Evolutionary conservation across 805 yeast genomes (phyloP).

Genomic region (Ogataea trehalophila): DNA sequence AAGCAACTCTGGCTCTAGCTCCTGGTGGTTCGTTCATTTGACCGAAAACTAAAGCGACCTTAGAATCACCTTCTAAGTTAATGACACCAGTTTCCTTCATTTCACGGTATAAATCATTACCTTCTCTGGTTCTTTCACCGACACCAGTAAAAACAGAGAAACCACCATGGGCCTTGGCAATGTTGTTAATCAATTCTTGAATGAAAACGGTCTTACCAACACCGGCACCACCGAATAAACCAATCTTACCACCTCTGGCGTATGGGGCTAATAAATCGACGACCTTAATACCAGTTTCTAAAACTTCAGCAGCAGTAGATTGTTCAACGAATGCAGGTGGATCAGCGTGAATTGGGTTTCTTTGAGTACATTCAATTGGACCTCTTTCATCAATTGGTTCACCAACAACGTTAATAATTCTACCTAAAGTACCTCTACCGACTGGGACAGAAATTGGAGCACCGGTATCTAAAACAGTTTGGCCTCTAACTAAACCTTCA

Average conservation of each 20-base stretch:
- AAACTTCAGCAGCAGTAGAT: conserved; percentile 95
- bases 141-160: conserved; percentile 99
- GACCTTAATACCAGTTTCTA: conserved; percentile 99
- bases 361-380: conserved; percentile 87
- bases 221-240: conserved; percentile 99
- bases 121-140: conserved; percentile 99
- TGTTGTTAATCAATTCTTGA: conserved; percentile 99
- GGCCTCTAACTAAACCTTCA: conserved; percentile 99
- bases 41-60: conserved; percentile 99
- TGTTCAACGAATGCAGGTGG: conserved; percentile 96
- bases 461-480: conserved; percentile 88
- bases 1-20: conserved; percentile 99
- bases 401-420: conserved; percentile 97
- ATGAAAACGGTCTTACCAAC: conserved; percentile 99
- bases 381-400: conserved; percentile 99
- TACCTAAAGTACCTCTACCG: conserved; percentile 98
- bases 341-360: conserved; percentile 98
- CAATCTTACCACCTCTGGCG: conserved; percentile 99
- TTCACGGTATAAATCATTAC: conserved; percentile 99
- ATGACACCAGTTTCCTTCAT: conserved; percentile 99
- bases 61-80: conserved; percentile 98
- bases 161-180: conserved; percentile 99
- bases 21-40: conserved; percentile 99
- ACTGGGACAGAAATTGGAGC: conserved; percentile 98
- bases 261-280: conserved; percentile 98